Conservation (phyloP, 768 basidiomycete species). For the Candolleomyces aberdarensis region DNA sequence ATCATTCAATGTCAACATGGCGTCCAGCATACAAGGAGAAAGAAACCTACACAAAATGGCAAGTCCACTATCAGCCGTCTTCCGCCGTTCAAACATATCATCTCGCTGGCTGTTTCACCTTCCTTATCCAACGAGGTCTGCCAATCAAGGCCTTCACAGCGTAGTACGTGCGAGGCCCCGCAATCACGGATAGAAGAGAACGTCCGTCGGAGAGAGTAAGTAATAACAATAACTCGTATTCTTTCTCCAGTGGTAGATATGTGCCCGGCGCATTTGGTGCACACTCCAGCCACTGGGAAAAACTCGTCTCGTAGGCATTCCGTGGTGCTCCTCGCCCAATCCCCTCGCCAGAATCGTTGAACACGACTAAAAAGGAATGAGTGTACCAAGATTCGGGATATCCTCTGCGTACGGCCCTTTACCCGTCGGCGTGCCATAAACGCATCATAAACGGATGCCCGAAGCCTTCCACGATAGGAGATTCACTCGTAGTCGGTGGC, state of each 20-base stretch:
- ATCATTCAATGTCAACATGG: too few relatives aligned
- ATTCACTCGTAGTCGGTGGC: neutral
- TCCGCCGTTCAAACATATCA: neutral
- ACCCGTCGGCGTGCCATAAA: neutral
- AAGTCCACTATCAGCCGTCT: neutral
- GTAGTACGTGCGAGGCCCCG: neutral
- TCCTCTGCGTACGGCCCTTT: neutral
- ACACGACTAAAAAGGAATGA: neutral
- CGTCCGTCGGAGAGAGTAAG: too few relatives aligned
- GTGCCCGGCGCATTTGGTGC: too few relatives aligned
- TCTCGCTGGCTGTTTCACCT: too few relatives aligned
- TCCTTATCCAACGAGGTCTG: neutral
- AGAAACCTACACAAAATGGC: neutral
- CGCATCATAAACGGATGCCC: neutral
- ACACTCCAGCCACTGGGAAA: too few relatives aligned
- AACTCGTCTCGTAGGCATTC: too few relatives aligned
- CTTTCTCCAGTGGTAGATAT: too few relatives aligned
- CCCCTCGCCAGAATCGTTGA: neutral
- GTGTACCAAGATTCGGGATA: neutral
- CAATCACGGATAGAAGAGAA: neutral
- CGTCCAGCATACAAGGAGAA: neutral
- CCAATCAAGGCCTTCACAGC: neutral
- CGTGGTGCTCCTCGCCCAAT: too few relatives aligned
- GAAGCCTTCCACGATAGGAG: neutral
- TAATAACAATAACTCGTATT: too few relatives aligned